Evolutionary conservation across 2,329 filamentous ascomycete species (phyloP), one percentile per base, ranked within the genome.

Genomic region (Anisogramma anomala): DNA sequence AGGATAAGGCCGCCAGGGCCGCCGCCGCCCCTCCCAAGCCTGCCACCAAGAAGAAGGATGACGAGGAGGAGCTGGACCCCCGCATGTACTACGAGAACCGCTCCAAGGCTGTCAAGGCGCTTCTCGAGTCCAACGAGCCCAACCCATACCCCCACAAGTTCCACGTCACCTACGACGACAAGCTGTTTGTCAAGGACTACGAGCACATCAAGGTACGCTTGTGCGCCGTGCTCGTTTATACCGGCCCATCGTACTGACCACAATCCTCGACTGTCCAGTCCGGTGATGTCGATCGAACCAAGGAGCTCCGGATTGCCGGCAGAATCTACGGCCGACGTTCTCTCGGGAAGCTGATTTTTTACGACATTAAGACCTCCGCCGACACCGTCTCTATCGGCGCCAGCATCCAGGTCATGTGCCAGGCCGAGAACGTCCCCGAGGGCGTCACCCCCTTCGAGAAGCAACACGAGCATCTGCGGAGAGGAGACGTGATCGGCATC

Each of bases 121-220:
- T 89, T 49, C 75, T 81, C 55, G 68, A 80, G 57, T 77, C 75
- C 57, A 79, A 82, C 67, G 67, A 78, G 45, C 83, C 84, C 30
- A 83, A 89, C 57, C 84, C 84, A 11, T 94, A 95, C 65, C 91
- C 91, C 6, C 89, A 98, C 80, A 81, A 79, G 72, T 96, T 94
- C 73, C 71, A 88, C 43, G 79, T 85, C 59, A 84, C 81, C 61
- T 87, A 86, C 57, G 83, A 91, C 55, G 71, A 94, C 47, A 72
- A 74, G 56, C 76, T 88, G 52, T 94, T 94, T 61, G 69, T 83
- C 53, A 70, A 80, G 53, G 75, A 93, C 41, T 93, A 84, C 57
- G 76, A 77, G 42, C 68, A 79, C 54, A 76, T 96, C 39, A 45
- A 42, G 41, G 34, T 43, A 31, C 30, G 36, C 33, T 13, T 6